A percentile compares a stretch with the other conserved stretches of the same genome.
These are phyloP conservation scores for Globisporangium okanoganense DNA, from an alignment of 352 stramenopile species.

Conservation along the genomic window DNA sequence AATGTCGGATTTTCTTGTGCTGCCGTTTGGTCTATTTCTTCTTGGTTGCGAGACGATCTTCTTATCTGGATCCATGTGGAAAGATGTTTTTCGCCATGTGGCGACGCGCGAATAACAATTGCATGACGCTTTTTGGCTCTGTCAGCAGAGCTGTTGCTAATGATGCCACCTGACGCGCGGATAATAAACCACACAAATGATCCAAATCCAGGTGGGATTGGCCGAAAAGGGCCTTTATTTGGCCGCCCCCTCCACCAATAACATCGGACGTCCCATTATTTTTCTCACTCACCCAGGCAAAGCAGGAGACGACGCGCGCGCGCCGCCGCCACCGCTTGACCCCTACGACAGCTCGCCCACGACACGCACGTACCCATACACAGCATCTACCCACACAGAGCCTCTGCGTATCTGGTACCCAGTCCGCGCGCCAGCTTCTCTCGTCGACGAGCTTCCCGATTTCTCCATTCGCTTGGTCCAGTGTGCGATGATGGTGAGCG, in stretches of 20 bases:
- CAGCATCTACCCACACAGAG: background rate
- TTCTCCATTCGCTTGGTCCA: background rate
- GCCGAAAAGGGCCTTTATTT: slow-evolving; percentile 21
- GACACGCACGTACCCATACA: background rate
- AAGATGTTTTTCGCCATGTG: background rate
- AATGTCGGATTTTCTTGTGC: no score
- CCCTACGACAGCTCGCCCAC: background rate
- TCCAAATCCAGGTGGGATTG: slow-evolving; percentile 19
- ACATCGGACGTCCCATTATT: slow-evolving; percentile 1
- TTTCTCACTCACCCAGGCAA: slow-evolving; percentile 1
- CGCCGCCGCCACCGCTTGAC: slow-evolving; percentile 2
- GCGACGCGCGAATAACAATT: slow-evolving; percentile 14
- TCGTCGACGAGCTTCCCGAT: background rate
- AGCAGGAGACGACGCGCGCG: slow-evolving; percentile 12
- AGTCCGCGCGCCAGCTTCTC: background rate
- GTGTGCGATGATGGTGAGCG: slow-evolving; percentile 37
- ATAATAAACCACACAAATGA: slow-evolving; percentile 5
- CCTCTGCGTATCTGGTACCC: background rate
- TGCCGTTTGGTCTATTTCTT: no score
- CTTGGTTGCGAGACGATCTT: no score
- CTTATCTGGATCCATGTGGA: no score
- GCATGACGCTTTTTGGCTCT: no score
- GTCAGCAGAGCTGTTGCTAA: background rate
- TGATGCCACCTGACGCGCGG: slow-evolving; percentile 4
- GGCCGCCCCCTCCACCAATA: slow-evolving; percentile 32